Percentiles rank a stretch among this genome's conserved stretches.
Evolutionary conservation across 2,329 filamentous ascomycete genomes (phyloP).

Genomic region (Hypoxylon sp.): DNA sequence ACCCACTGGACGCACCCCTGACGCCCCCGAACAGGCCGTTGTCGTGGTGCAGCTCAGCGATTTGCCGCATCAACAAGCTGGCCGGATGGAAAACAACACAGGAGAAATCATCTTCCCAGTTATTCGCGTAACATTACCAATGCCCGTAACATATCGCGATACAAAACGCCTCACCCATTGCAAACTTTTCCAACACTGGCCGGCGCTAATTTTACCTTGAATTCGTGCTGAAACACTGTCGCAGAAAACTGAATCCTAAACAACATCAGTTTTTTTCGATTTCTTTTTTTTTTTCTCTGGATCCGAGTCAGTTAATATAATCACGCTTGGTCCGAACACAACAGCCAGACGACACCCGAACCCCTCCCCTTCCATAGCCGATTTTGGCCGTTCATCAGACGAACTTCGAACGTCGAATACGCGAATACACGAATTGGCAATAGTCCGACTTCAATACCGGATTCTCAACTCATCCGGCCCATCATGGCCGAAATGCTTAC

Average conservation of each 20-base stretch:
- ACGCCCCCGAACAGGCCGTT: slow-evolving; percentile 14
- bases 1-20: slow-evolving; percentile 9
- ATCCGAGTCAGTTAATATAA: slow-evolving; percentile 8
- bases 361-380: not conserved
- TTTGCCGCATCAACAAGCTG: slow-evolving; percentile 33
- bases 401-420: no score
- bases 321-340: slow-evolving; percentile 11
- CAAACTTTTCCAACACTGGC: not conserved
- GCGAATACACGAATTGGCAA: slow-evolving; percentile 13
- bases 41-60: slow-evolving; percentile 32
- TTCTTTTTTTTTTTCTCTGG: slow-evolving; percentile 12
- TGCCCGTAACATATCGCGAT: slow-evolving; percentile 2
- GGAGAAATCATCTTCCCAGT: not conserved
- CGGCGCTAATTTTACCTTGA: not conserved
- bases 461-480: slow-evolving; percentile 37
- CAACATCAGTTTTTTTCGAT: slow-evolving; percentile 15
- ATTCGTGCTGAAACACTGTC: slow-evolving; percentile 17
- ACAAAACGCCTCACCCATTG: not conserved
- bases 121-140: not conserved
- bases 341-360: slow-evolving; percentile 6
- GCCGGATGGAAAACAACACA: slow-evolving; percentile 26
- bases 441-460: slow-evolving; percentile 30
- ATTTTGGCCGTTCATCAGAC: not conserved
- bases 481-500: slow-evolving; percentile 65
- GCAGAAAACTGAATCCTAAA: slow-evolving; percentile 18